A percentile compares a stretch with the other conserved stretches of the same genome.
phyloP scores from a whole-genome alignment of 306 rosid genomes.

The Acmispon strigosus region DNA sequence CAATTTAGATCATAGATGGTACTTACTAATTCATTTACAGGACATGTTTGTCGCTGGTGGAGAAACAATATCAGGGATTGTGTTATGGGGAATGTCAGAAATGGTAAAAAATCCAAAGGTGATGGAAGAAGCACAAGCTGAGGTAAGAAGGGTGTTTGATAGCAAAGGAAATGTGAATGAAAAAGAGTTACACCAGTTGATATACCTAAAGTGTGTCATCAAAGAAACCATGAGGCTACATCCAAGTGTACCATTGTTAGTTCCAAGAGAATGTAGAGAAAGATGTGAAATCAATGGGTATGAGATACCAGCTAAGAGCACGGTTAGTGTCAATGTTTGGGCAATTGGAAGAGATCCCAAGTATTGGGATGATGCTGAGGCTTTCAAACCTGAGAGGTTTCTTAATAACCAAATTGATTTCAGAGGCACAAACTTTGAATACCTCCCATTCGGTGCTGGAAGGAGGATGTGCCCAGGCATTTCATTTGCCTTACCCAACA shows the following conservation, averaged over 20 bases:
- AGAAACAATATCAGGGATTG: constrained; percentile 21
- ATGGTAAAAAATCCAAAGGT: constrained; percentile 28
- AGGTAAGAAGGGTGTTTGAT: constrained; percentile 24
- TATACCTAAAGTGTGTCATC: constrained; percentile 15
- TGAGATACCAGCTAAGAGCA: not conserved
- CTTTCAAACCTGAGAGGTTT: constrained; percentile 32
- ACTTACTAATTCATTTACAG: constrained; percentile 9
- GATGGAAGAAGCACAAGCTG: constrained; percentile 34
- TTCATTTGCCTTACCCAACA: constrained; percentile 17
- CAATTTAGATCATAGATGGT: not conserved
- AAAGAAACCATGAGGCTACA: constrained; percentile 34
- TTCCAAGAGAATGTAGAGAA: constrained; percentile 20
- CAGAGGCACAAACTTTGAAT: constrained; percentile 19
- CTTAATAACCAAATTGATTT: constrained; percentile 1
- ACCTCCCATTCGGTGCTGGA: constrained; percentile 23
- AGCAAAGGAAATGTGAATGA: constrained; percentile 11
- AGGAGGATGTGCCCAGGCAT: constrained; percentile 33
- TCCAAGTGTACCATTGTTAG: constrained; percentile 7
- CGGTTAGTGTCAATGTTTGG: constrained; percentile 9
- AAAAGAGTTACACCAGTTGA: not conserved
- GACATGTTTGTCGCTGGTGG: constrained; percentile 31
- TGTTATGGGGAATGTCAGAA: constrained; percentile 40
- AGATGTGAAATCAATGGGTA: constrained; percentile 20
- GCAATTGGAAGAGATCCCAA: constrained; percentile 28
- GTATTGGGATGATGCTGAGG: constrained; percentile 27